Base-by-base conservation (phyloP, 2,329 filamentous ascomycete species). In the Xylaria sp. region DNA sequence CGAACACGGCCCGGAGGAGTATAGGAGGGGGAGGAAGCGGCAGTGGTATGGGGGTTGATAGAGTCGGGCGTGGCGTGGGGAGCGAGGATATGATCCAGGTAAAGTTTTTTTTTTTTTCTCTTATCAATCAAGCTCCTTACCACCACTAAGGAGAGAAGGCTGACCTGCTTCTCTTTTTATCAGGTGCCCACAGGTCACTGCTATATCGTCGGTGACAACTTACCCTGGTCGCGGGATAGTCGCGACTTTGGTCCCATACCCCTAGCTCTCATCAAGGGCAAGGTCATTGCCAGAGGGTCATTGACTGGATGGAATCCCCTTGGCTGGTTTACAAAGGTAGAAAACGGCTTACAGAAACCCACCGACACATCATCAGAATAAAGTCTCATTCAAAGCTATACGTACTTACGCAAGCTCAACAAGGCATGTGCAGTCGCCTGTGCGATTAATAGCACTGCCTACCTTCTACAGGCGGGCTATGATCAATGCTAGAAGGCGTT, bases 171-270 rank as follows among this genome's bases (percentile, higher is more conserved):
- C 14, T 56, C 17, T 49, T 19, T 14, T 21, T 8, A 17, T 40
- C 72, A 96, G 91, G 87, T 99, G 15, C 95, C 95, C 0, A 83
- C 91, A 73, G 95, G 95, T 1, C 95, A 99, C 80, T 96, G 93
- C 72, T 98, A 92, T 87, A 81, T 97, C 6, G 86, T 88, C 2
- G 95, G 95, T 2, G 95, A 99, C 77, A 98, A 98, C 76, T 74
- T 97, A 64, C 83, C 87, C 2, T 90, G 86, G 71, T 97, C 93
- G 23, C 82, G 92, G 67, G 95, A 99, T 79, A 97, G 93, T 45
- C 87, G 95, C 65, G 82, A 88, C 42, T 97, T 90, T 78, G 95
- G 95, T 0, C 92, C 95, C 0, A 75, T 99, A 28, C 95, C 95
- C 0, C 79, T 99, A 73, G 94, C 87, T 1, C 79, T 99, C 66